Conservation (phyloP, 2,329 filamentous ascomycete genomes). For the Fusarium brachygibbosum region DNA sequence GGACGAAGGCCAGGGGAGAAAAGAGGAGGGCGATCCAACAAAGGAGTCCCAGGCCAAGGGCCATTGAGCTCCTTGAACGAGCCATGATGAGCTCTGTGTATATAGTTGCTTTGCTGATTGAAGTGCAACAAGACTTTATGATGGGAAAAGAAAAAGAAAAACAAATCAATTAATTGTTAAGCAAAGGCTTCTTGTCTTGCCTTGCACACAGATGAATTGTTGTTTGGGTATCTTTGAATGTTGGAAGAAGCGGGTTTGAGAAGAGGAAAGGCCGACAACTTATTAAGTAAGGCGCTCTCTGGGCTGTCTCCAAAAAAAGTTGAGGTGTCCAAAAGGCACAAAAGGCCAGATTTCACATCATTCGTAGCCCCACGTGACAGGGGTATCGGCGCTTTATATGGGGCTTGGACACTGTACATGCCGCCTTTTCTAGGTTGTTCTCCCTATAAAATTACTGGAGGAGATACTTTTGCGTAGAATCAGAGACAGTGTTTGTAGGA, state of each 20-base stretch:
- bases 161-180: conserved; percentile 43
- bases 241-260: conserved; percentile 49
- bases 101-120: conserved; percentile 37
- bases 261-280: conserved; percentile 52
- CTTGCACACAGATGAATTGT: conserved; percentile 50
- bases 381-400: conserved; percentile 36
- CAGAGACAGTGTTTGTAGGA: conserved; percentile 35
- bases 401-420: conserved; percentile 38
- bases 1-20: conserved; percentile 86
- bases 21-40: conserved; percentile 94
- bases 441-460: background rate
- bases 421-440: conserved; percentile 27
- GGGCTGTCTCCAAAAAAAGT: conserved; percentile 53
- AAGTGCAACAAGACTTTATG: conserved; percentile 42
- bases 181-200: conserved; percentile 49
- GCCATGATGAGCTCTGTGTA: conserved; percentile 58
- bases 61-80: conserved; percentile 75
- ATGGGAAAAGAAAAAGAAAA: conserved; percentile 42
- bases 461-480: conserved; percentile 8
- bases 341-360: conserved; percentile 65
- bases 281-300: conserved; percentile 52
- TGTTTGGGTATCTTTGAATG: conserved; percentile 50
- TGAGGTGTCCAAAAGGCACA: conserved; percentile 61
- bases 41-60: conserved; percentile 87
- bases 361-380: conserved; percentile 53